Conservation (phyloP, 1,284 basidiomycete species). For the Naganishia sp. region DNA sequence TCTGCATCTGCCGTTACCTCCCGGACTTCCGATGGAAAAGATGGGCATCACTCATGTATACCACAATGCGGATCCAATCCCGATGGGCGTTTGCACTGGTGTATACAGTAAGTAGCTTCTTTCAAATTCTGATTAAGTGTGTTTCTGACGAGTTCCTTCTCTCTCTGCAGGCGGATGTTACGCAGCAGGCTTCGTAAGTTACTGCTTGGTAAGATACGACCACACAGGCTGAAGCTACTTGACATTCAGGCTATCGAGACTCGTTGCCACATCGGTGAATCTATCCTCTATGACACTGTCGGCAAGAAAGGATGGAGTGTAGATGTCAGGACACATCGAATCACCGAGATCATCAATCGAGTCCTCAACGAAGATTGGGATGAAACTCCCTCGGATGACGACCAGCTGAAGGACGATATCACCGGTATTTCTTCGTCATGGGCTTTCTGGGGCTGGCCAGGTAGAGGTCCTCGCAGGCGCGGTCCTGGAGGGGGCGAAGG, state of each 20-base stretch:
- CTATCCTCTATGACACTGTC: slow-evolving; percentile 85
- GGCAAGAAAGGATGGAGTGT: slow-evolving; percentile 77
- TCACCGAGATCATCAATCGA: slow-evolving; percentile 71
- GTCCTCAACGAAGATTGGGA: slow-evolving; percentile 77
- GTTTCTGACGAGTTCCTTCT: background rate
- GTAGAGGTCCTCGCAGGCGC: slow-evolving; percentile 39
- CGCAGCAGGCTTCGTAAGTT: slow-evolving; percentile 52
- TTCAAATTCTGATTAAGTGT: background rate
- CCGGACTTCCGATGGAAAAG: slow-evolving; percentile 50
- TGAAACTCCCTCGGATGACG: slow-evolving; percentile 44
- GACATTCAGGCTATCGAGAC: slow-evolving; percentile 49
- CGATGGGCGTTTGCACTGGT: slow-evolving; percentile 56
- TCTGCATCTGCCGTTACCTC: slow-evolving; percentile 77
- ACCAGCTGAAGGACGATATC: slow-evolving; percentile 7
- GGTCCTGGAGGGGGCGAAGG: slow-evolving; percentile 36
- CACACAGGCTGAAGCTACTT: background rate
- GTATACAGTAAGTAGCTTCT: slow-evolving; percentile 41
- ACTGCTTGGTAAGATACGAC: no score
- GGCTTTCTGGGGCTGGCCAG: slow-evolving; percentile 45
- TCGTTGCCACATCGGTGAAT: slow-evolving; percentile 78
- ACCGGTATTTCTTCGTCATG: slow-evolving; percentile 26
- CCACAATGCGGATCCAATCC: slow-evolving; percentile 59
- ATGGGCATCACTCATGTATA: slow-evolving; percentile 60
- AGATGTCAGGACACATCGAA: slow-evolving; percentile 74
- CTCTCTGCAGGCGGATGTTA: slow-evolving; percentile 46